Evolutionary conservation across 805 yeast genomes (phyloP).

Genomic region (Barnettozyma sp.): DNA sequence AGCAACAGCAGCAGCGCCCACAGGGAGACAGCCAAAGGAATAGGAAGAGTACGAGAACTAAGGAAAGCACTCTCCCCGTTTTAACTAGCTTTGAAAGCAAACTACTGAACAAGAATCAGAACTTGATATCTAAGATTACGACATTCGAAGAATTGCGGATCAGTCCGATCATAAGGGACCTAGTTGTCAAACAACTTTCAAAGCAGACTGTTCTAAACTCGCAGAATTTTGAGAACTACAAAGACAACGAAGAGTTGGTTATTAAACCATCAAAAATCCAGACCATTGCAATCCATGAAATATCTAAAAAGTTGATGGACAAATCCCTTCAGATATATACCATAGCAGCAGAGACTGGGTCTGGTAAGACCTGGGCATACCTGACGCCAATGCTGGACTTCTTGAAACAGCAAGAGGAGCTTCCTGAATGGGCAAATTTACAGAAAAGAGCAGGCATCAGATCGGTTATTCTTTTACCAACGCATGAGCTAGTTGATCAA

Average conservation of each 20-base stretch:
- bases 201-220: slow-evolving; percentile 35
- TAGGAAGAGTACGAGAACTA: slow-evolving; percentile 1
- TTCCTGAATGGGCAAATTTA: slow-evolving; percentile 29
- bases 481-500: slow-evolving; percentile 82
- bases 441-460: slow-evolving; percentile 43
- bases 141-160: slow-evolving; percentile 63
- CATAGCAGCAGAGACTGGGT: slow-evolving; percentile 94
- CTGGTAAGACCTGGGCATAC: slow-evolving; percentile 94
- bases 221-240: slow-evolving; percentile 19
- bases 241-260: slow-evolving; percentile 11
- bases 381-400: slow-evolving; percentile 67
- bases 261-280: slow-evolving; percentile 75
- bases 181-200: slow-evolving; percentile 48
- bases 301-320: slow-evolving; percentile 28
- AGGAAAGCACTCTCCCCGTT: slow-evolving; percentile 16
- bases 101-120: slow-evolving; percentile 30
- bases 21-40: too few species aligned
- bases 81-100: slow-evolving; percentile 24
- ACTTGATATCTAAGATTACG: slow-evolving; percentile 43
- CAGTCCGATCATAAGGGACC: slow-evolving; percentile 57
- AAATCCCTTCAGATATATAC: slow-evolving; percentile 54
- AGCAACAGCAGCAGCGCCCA: neutral
- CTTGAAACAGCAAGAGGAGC: slow-evolving; percentile 44
- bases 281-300: slow-evolving; percentile 51
- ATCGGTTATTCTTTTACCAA: slow-evolving; percentile 78